Evolutionary conservation across 345 rosid species (phyloP).

Genomic region (Citrus maxima): DNA sequence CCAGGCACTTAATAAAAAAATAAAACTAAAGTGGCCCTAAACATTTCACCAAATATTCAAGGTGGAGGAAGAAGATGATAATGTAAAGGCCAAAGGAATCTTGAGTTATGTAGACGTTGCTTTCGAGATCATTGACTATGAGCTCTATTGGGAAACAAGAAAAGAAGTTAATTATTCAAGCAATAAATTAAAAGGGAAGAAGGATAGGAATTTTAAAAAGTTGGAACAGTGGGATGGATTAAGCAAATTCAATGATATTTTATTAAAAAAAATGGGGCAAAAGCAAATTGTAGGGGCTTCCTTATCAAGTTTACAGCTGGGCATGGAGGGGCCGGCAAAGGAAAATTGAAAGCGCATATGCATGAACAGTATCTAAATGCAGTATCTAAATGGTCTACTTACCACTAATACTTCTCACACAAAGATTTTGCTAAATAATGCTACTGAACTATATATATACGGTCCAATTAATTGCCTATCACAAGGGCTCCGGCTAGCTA

Average conservation of each 20-base stretch:
- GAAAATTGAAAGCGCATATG: neutral
- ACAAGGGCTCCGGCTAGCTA: too few relatives aligned
- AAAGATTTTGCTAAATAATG: neutral
- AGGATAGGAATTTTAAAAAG: neutral
- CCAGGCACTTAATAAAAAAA: too few relatives aligned
- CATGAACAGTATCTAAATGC: too few relatives aligned
- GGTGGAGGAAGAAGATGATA: neutral
- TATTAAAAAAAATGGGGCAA: too few relatives aligned
- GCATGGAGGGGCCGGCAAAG: neutral
- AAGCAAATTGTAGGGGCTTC: neutral
- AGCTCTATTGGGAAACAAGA: too few relatives aligned
- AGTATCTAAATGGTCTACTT: neutral
- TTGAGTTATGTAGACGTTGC: too few relatives aligned
- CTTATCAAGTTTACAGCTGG: constrained; percentile 14
- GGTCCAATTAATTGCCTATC: neutral
- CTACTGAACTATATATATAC: neutral
- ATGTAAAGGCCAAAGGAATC: too few relatives aligned
- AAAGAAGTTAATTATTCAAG: too few relatives aligned
- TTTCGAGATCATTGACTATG: too few relatives aligned
- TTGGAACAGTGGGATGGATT: constrained; percentile 21
- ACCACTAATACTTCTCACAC: neutral
- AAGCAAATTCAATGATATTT: too few relatives aligned
- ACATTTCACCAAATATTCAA: neutral
- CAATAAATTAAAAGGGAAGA: too few relatives aligned
- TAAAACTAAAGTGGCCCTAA: too few relatives aligned